Evolutionary conservation across 345 rosid genomes (phyloP).

Genomic region (Corymbia maculata): DNA sequence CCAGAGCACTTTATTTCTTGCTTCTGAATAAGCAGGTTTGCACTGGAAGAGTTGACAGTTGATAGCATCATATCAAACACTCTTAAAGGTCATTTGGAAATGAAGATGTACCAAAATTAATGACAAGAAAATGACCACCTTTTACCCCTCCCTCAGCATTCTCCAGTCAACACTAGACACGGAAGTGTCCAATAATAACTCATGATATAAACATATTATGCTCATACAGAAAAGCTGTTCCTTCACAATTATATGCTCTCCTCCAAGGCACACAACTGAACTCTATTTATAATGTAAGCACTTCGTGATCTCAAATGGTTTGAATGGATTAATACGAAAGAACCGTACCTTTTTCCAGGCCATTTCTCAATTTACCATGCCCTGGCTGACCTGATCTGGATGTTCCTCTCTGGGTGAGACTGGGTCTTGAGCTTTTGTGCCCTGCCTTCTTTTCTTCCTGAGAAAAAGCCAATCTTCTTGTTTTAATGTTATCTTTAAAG

Average conservation of each 20-base stretch:
- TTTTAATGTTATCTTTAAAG: background rate
- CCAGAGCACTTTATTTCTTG: background rate
- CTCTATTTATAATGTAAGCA: background rate
- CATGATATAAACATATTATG: background rate
- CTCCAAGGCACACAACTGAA: constrained; percentile 10
- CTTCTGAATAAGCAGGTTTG: background rate
- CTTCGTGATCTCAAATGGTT: background rate
- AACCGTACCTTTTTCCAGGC: constrained; percentile 29
- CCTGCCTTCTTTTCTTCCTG: constrained; percentile 39
- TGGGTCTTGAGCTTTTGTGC: constrained; percentile 22
- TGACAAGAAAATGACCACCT: background rate
- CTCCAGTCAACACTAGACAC: background rate
- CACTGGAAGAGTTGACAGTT: background rate
- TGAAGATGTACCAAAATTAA: background rate
- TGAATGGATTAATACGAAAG: background rate
- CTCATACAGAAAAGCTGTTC: background rate
- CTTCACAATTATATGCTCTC: constrained; percentile 27
- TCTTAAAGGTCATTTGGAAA: background rate
- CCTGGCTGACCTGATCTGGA: constrained; percentile 19
- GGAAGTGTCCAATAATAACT: background rate
- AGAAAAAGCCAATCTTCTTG: background rate
- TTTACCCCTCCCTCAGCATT: background rate
- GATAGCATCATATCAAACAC: background rate
- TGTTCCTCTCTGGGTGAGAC: constrained; percentile 24
- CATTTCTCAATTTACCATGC: constrained; percentile 13